Conservation (phyloP, 495 filamentous ascomycete species). For the Bryoglossum gracile region DNA sequence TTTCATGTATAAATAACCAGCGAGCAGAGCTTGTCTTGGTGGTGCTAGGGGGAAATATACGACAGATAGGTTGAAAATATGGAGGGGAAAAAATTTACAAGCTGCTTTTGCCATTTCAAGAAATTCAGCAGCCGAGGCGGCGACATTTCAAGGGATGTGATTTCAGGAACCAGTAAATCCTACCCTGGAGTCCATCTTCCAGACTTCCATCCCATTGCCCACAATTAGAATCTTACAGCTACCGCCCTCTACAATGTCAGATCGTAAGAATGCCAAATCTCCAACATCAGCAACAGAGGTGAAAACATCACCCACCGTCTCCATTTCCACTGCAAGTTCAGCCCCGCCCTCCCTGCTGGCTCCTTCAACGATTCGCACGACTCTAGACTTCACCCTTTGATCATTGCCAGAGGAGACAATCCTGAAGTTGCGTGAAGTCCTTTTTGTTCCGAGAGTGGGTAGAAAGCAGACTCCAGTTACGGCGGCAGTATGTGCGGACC, state of each 20-base stretch:
- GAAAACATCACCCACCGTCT: constrained; percentile 17
- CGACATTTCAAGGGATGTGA: no score
- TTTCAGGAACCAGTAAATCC: no score
- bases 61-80: no score
- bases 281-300: constrained; percentile 24
- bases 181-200: no score
- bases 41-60: no score
- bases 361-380: constrained; percentile 19
- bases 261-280: constrained; percentile 11
- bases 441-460: constrained; percentile 1
- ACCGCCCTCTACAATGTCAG: neutral
- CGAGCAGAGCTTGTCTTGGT: no score
- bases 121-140: no score
- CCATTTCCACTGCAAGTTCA: constrained; percentile 2
- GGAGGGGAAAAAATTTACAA: neutral
- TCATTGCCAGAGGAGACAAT: constrained; percentile 68
- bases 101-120: no score
- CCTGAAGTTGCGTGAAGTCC: constrained; percentile 6
- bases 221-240: constrained; percentile 31
- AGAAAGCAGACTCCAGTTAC: constrained; percentile 59
- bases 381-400: constrained; percentile 75
- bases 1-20: no score
- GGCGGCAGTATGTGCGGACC: constrained; percentile 72
- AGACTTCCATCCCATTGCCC: constrained; percentile 43
- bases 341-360: neutral